A percentile compares a stretch with the other conserved stretches of the same genome.
phyloP scores from a whole-genome alignment of 805 yeast genomes.

The Candida peoriensis region DNA sequence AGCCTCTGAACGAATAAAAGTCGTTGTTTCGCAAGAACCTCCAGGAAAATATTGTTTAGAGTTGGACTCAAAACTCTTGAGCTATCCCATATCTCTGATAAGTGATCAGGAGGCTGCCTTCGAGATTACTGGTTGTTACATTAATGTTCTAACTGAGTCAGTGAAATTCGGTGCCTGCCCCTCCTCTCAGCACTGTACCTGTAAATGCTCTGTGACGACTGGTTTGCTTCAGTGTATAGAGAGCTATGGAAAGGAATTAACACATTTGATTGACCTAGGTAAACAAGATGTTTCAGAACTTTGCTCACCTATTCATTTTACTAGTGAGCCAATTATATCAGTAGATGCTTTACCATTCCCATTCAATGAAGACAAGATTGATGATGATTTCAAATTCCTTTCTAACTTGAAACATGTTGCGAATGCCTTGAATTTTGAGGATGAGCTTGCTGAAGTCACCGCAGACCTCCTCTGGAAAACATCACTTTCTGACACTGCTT shows the following conservation, averaged over 20 bases:
- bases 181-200: conserved; percentile 7
- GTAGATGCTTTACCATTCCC: background rate
- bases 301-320: no score
- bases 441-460: conserved; percentile 12
- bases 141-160: conserved; percentile 3
- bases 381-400: conserved; percentile 8
- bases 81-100: background rate
- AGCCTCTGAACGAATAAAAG: conserved; percentile 2
- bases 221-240: conserved; percentile 7
- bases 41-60: conserved; percentile 5
- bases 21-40: background rate
- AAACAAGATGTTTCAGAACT: conserved; percentile 1
- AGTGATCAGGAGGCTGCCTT: conserved; percentile 1
- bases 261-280: background rate
- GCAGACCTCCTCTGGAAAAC: conserved; percentile 13
- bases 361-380: conserved; percentile 9
- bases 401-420: conserved; percentile 13
- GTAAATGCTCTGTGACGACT: conserved; percentile 8
- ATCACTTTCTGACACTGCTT: conserved; percentile 1
- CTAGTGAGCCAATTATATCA: background rate
- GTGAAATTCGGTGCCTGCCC: conserved; percentile 5
- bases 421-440: conserved; percentile 5
- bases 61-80: conserved; percentile 3
- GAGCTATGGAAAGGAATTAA: conserved; percentile 3
- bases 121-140: conserved; percentile 7